phyloP scores from a whole-genome alignment of 1,284 basidiomycete genomes.

The Trametes sp. region DNA sequence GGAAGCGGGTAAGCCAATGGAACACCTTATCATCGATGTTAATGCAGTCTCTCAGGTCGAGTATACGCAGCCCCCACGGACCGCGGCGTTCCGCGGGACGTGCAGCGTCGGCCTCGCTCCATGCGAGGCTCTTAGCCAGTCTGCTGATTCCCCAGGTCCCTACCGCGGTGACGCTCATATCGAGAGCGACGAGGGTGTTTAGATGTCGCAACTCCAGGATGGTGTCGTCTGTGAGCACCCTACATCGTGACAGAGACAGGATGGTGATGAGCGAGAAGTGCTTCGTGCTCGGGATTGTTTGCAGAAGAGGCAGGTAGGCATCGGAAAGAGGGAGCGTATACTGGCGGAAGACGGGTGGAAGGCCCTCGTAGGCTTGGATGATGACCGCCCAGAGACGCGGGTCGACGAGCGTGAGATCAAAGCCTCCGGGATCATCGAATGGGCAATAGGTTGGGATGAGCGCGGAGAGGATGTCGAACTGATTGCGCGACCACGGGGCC shows the following conservation, averaged over 20 bases:
- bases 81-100: constrained; percentile 44
- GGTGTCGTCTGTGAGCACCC: constrained; percentile 61
- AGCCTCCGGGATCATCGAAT: constrained; percentile 27
- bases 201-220: constrained; percentile 57
- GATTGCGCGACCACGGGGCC: constrained; percentile 28
- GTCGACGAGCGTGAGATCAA: constrained; percentile 48
- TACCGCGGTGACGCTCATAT: constrained; percentile 61
- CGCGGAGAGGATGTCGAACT: constrained; percentile 47
- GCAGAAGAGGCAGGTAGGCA: constrained; percentile 60
- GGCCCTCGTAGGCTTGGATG: constrained; percentile 60
- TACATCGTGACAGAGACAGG: constrained; percentile 60
- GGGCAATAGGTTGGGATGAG: constrained; percentile 45
- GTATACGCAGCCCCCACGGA: constrained; percentile 64
- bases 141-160: constrained; percentile 57
- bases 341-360: constrained; percentile 54
- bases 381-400: constrained; percentile 69
- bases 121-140: constrained; percentile 42
- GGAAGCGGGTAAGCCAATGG: constrained; percentile 51
- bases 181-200: constrained; percentile 64
- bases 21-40: constrained; percentile 52
- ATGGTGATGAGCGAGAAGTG: constrained; percentile 69
- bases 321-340: constrained; percentile 62
- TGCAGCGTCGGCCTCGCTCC: constrained; percentile 31
- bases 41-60: constrained; percentile 57
- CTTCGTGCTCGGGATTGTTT: constrained; percentile 58